phyloP scores from a whole-genome alignment of 495 filamentous ascomycete species.

The Talaromyces ruber region DNA sequence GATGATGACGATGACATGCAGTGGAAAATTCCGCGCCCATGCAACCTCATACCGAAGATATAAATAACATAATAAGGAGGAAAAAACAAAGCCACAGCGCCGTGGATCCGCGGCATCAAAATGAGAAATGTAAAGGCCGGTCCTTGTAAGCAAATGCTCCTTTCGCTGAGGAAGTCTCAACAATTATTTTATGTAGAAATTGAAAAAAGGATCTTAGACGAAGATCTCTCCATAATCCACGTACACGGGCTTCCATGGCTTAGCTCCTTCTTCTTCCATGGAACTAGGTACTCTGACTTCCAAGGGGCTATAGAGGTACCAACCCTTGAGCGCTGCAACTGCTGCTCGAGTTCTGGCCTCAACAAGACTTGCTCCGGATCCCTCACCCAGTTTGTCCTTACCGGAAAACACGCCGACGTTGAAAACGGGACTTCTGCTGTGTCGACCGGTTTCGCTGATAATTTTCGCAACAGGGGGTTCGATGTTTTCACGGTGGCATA shows the following conservation, averaged over 20 bases:
- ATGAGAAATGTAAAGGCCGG: not conserved
- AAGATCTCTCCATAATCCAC: slow-evolving; percentile 89
- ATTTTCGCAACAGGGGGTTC: slow-evolving; percentile 79
- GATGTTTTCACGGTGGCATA: slow-evolving; percentile 86
- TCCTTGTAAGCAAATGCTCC: not conserved
- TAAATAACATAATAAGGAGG: slow-evolving; percentile 3
- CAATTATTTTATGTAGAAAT: not conserved
- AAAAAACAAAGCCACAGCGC: not conserved
- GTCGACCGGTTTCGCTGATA: slow-evolving; percentile 78
- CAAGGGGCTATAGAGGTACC: slow-evolving; percentile 89
- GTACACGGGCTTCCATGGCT: slow-evolving; percentile 69
- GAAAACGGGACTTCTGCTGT: slow-evolving; percentile 76
- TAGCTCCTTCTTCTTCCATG: slow-evolving; percentile 56
- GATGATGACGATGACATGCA: slow-evolving; percentile 1
- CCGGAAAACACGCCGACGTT: slow-evolving; percentile 93
- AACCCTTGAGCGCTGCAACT: slow-evolving; percentile 76
- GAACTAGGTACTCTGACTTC: slow-evolving; percentile 70
- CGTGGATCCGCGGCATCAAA: not conserved
- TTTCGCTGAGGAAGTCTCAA: not conserved
- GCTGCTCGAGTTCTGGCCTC: slow-evolving; percentile 71
- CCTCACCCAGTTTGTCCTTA: slow-evolving; percentile 82
- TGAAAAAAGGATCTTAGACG: slow-evolving; percentile 37
- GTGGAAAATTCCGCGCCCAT: slow-evolving; percentile 2
- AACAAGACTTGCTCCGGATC: slow-evolving; percentile 60
- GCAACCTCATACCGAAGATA: slow-evolving; percentile 6